Evolutionary conservation across 1,139 yeast species (phyloP), one percentile per base, ranked within the genome.

Genomic region (Tardiomyces depauwii): DNA sequence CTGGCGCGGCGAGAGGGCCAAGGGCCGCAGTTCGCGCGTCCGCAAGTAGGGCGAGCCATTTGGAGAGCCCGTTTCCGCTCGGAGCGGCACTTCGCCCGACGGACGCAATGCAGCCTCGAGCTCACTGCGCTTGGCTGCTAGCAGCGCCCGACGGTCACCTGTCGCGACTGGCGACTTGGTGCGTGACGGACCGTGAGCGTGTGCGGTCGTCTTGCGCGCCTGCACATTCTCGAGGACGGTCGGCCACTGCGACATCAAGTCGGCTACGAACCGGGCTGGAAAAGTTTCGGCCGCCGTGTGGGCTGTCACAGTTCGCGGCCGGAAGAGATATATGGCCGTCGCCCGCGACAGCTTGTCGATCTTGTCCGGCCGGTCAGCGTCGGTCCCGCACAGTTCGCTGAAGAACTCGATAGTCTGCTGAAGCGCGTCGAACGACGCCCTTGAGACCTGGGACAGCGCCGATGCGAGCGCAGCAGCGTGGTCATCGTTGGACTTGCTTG

Each of bases 301-400:
- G 0, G 61, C 56, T 1, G 64, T 59, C n/a, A 57, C 57, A 0
- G 56, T 57, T 14, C 66, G 54, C 1, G 70, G 69, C 19, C 68
- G 55, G 38, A 64, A 51, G 4, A 65, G 43, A 21, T 54, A 60
- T 4, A 58, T 52, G 0, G 65, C 59, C 18, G 64, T 40, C n/a
- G 54, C 51, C 36, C 36, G 36, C 36, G 36, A 30, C n/a, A 30
- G 36, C 10, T 18, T 16, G 18, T 51, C 52, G 5, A 54, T 45
- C 42, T 28, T 30, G 2, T 42, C 42, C 13, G 18, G 32, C 6
- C 43, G 45, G 25, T 41, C 43, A 14, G 25, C 18, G 33, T 39
- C 32, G 2, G 6, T 16, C 18, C 6, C 30, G 42, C 44, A 51
- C 32, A 32, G 32, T 2, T 27, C 30, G 16, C 45, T 45, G 30